These are phyloP conservation scores for Silybum marianum DNA, from an alignment of 129 eudicot species.

Conservation along the genomic window DNA sequence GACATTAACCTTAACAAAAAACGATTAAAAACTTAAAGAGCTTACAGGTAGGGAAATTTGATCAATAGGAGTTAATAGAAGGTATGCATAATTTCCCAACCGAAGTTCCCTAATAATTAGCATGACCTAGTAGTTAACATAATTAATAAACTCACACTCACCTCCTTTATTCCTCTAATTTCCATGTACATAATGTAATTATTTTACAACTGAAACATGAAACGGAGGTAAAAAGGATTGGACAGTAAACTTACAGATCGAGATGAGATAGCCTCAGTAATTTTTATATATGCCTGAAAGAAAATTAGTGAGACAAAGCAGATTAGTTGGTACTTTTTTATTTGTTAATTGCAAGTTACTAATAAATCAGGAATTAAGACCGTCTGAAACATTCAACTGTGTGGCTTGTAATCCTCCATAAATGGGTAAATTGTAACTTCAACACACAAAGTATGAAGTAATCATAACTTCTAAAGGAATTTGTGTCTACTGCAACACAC, in stretches of 20 bases:
- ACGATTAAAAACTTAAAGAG: too few species aligned
- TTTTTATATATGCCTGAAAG: conserved; percentile 93
- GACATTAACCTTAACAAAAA: too few species aligned
- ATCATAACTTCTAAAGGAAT: background rate
- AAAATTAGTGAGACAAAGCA: conserved; percentile 2
- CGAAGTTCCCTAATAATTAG: background rate
- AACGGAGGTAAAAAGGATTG: conserved; percentile 8
- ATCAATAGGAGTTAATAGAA: too few species aligned
- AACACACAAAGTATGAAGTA: too few species aligned
- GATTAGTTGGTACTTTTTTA: conserved; percentile 10
- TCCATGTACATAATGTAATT: background rate
- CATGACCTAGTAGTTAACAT: background rate
- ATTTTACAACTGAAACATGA: conserved; percentile 15
- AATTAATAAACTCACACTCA: background rate
- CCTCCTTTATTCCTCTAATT: background rate
- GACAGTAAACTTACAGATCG: conserved; percentile 75
- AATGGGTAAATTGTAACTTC: too few species aligned
- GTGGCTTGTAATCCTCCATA: too few species aligned
- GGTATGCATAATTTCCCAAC: too few species aligned
- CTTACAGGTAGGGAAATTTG: too few species aligned
- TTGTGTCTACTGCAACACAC: background rate
- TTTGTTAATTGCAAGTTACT: background rate
- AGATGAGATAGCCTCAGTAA: conserved; percentile 97
- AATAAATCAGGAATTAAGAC: background rate
- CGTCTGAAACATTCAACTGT: too few species aligned